Conservation (phyloP, 192 early-diverging fungal genomes). For the Funneliformis geosporum region DNA sequence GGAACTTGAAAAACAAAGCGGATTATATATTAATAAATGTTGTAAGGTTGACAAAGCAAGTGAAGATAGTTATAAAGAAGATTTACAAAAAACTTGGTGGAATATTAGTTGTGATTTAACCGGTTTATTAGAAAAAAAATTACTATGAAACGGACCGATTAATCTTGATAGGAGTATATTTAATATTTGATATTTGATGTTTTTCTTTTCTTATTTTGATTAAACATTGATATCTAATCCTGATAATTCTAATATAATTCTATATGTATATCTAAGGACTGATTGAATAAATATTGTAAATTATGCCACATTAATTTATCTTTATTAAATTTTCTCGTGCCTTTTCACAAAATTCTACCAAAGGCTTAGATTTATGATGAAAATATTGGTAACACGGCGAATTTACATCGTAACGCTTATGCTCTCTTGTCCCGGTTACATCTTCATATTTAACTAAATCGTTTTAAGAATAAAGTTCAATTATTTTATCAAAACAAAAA, state of each 20-base stretch:
- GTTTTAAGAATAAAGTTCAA: no score
- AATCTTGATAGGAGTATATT: no score
- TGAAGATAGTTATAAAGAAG: constrained; percentile 42
- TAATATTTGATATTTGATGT: no score
- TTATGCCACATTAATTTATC: not conserved
- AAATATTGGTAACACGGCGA: not conserved
- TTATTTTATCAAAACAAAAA: no score
- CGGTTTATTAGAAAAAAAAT: constrained; percentile 28
- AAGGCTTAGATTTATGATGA: not conserved
- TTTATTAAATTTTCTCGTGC: not conserved
- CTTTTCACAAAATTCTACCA: not conserved
- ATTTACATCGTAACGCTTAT: not conserved
- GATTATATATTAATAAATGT: constrained; percentile 8
- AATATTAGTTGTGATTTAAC: constrained; percentile 35
- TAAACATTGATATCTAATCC: no score
- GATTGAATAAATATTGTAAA: no score
- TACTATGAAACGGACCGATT: not conserved
- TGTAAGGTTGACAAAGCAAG: constrained; percentile 33
- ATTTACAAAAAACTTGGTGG: constrained; percentile 47
- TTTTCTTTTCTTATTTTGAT: no score
- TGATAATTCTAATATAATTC: no score
- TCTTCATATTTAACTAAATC: not conserved
- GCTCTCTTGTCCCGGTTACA: no score
- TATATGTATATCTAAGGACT: no score
- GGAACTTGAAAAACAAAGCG: constrained; percentile 8